Percentiles rank a stretch among this genome's conserved stretches.
These are phyloP conservation scores for Phytophthora citrophthora DNA, from an alignment of 352 stramenopile genomes.

Conservation along the genomic window DNA sequence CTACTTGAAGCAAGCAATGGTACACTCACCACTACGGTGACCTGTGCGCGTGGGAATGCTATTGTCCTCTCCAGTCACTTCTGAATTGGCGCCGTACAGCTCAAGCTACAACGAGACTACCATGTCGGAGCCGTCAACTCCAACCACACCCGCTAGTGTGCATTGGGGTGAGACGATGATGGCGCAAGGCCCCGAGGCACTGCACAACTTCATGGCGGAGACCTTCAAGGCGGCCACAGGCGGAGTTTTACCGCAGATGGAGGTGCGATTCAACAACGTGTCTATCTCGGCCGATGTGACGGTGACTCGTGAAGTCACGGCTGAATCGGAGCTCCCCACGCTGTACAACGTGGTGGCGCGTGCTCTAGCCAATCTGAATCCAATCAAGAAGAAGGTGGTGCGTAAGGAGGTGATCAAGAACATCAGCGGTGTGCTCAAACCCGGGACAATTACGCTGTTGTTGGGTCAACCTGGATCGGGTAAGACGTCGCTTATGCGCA, in stretches of 20 bases:
- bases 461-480: constrained; percentile 35
- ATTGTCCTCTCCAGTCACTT: constrained; percentile 15
- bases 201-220: constrained; percentile 50
- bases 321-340: constrained; percentile 43
- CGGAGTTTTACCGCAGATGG: constrained; percentile 55
- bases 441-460: constrained; percentile 42
- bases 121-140: constrained; percentile 30
- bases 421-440: constrained; percentile 38
- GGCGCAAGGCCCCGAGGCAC: constrained; percentile 30
- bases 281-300: constrained; percentile 54
- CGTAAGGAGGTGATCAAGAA: constrained; percentile 40
- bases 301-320: constrained; percentile 30
- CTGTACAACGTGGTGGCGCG: constrained; percentile 54
- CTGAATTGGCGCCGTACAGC: constrained; percentile 13
- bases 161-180: constrained; percentile 34
- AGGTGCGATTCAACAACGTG: constrained; percentile 62
- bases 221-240: constrained; percentile 49
- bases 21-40: constrained; percentile 11
- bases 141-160: constrained; percentile 24
- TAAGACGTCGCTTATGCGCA: constrained; percentile 38
- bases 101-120: constrained; percentile 11
- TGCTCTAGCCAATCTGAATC: constrained; percentile 29
- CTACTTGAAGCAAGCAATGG: neutral
- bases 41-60: neutral
- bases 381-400: constrained; percentile 29